Base-by-base conservation (phyloP, 1,284 basidiomycete species). In the Trichosporon sp. region DNA sequence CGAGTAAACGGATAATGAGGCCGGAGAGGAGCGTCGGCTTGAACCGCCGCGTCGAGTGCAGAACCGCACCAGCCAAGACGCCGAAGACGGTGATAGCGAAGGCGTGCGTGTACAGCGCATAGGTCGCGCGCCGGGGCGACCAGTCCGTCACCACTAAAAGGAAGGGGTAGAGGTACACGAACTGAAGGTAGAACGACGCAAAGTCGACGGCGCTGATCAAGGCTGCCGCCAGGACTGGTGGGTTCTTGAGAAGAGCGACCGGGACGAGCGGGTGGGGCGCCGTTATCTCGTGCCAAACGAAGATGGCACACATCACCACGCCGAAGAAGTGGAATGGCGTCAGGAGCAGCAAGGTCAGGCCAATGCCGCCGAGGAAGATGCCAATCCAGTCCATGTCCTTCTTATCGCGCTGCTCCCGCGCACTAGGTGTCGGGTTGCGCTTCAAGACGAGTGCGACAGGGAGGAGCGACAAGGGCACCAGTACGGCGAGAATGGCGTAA, bases 191-290 rank as follows among this genome's bases (percentile, higher is more conserved):
- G 74, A 82, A 91, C 0, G 89, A 90, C 68, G 89, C 88, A 77
- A 91, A 91, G 80, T 91, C 90, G 71, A 90, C 88, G 78, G 89
- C 90, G 5, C 90, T 90, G 72, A 92, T 89, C 63, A 89, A 79
- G 31, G 88, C 85, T 0, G 90, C 88, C 32, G 88, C 85, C 31
- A 91, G 84, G 35, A 92, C 88, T 46, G 87, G 88, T 12, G 85
- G 83, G 78, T 91, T 90, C 46, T 78, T 77, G 65, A 90, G 79
- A 83, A 91, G 90, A 38, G 89, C 86, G 43, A 85, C 83, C 11
- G 87, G 86, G 54, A 87, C 76, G 67, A 87, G 83, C 6, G 87
- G 87, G 64, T 81, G 56, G 4, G 87, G 85, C 31, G 80, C 74
- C 65, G 80, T 81, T 70, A 81, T 78, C 78, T 87, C 87, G 79